Evolutionary conservation across 441 rosid genomes (phyloP).

Genomic region (Mallotus japonicus): DNA sequence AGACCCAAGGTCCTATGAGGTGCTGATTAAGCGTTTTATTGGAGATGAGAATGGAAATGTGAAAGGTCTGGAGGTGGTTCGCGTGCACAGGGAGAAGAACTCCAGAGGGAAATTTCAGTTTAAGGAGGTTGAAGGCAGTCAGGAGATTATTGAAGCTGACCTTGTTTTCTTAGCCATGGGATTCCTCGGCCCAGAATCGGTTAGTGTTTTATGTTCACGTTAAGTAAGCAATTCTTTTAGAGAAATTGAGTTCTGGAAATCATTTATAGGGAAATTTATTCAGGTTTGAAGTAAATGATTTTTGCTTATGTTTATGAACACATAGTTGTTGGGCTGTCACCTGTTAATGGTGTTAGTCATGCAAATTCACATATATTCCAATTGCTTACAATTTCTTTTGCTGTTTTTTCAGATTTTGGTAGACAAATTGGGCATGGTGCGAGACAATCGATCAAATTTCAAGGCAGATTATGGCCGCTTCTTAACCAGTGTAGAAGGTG

Average conservation of each 20-base stretch:
- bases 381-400: not conserved
- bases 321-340: too few species aligned
- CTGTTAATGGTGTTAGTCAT: too few species aligned
- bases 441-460: constrained; percentile 82
- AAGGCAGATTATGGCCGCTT: constrained; percentile 95
- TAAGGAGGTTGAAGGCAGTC: constrained; percentile 85
- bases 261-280: too few species aligned
- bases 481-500: constrained; percentile 80
- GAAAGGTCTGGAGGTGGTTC: constrained; percentile 84
- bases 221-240: too few species aligned
- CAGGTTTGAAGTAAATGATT: too few species aligned
- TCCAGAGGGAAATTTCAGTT: constrained; percentile 78
- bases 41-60: constrained; percentile 84
- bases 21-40: constrained; percentile 84
- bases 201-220: constrained; percentile 34
- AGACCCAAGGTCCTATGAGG: constrained; percentile 95
- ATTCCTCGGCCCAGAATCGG: constrained; percentile 96
- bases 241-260: not conserved
- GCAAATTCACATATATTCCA: too few species aligned
- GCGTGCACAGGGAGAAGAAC: constrained; percentile 90
- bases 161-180: constrained; percentile 97
- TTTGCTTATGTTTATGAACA: too few species aligned
- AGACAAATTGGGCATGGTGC: constrained; percentile 84
- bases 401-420: constrained; percentile 64
- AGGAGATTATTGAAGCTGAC: constrained; percentile 88